Percentiles rank a stretch among this genome's conserved stretches.
These are phyloP conservation scores for Diplodia mutila DNA, from an alignment of 2,329 filamentous ascomycete species.

Conservation along the genomic window DNA sequence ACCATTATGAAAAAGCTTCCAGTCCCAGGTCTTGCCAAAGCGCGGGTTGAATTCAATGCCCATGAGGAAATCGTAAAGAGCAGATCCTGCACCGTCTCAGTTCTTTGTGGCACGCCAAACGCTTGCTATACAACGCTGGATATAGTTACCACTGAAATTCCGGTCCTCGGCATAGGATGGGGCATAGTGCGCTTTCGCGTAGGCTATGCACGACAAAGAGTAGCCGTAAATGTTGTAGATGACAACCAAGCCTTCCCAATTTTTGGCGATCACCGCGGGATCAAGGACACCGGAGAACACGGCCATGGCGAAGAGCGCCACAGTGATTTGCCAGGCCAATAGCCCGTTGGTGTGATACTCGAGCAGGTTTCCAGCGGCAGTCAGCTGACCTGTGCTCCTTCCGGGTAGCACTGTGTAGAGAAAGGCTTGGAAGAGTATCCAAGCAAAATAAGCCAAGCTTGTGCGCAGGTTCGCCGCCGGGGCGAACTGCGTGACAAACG, in stretches of 20 bases:
- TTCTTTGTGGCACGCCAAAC: not conserved
- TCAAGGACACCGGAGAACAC: slow-evolving; percentile 9
- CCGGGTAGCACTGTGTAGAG: slow-evolving; percentile 25
- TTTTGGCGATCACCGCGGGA: slow-evolving; percentile 16
- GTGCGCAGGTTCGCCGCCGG: slow-evolving; percentile 9
- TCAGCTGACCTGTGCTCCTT: slow-evolving; percentile 22
- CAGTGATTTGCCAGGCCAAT: slow-evolving; percentile 17
- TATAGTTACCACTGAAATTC: slow-evolving; percentile 24
- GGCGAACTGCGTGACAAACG: slow-evolving; percentile 16
- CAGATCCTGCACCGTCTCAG: slow-evolving; percentile 19
- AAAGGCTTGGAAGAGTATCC: slow-evolving; percentile 24
- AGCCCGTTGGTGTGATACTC: slow-evolving; percentile 26
- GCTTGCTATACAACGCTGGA: not conserved
- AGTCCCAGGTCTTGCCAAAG: slow-evolving; percentile 41
- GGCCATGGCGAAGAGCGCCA: not conserved
- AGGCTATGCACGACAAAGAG: slow-evolving; percentile 12
- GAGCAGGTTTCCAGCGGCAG: slow-evolving; percentile 23
- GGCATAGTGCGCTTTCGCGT: slow-evolving; percentile 24
- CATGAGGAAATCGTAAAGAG: slow-evolving; percentile 62
- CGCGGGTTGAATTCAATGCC: slow-evolving; percentile 60
- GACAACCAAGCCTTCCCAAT: slow-evolving; percentile 25
- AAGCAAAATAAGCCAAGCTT: slow-evolving; percentile 18
- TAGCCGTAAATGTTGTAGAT: slow-evolving; percentile 24
- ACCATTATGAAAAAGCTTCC: slow-evolving; percentile 40
- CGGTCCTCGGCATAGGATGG: slow-evolving; percentile 24